A percentile compares a stretch with the other conserved stretches of the same genome.
These are phyloP conservation scores for Hypholoma sublateritium DNA, from an alignment of 768 basidiomycete genomes.

Conservation along the genomic window DNA sequence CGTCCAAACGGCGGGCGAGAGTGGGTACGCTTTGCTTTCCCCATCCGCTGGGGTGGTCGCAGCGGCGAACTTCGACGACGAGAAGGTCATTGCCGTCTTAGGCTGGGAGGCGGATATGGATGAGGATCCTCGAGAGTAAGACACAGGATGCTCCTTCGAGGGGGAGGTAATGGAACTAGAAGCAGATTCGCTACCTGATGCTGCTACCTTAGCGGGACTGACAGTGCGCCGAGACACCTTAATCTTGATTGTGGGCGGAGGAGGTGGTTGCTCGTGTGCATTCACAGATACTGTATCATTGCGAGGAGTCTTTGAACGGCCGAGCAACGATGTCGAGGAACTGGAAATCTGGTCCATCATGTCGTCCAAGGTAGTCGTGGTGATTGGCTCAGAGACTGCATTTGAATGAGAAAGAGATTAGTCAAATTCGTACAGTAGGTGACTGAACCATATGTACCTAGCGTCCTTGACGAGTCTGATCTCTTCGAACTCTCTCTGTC, in stretches of 20 bases:
- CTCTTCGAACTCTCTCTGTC: not conserved
- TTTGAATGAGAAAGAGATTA: not conserved
- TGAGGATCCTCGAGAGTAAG: not conserved
- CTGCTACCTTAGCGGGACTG: not conserved
- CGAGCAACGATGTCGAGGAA: no score
- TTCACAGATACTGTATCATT: no score
- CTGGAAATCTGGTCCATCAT: no score
- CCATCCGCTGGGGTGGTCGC: not conserved
- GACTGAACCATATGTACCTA: not conserved
- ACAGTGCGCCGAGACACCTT: not conserved
- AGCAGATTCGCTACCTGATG: not conserved
- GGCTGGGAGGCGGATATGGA: no score
- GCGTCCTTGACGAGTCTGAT: not conserved
- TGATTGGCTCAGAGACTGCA: not conserved
- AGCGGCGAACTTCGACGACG: not conserved
- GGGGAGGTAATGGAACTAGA: not conserved
- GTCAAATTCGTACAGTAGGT: not conserved
- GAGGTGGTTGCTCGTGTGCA: not conserved
- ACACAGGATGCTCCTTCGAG: not conserved
- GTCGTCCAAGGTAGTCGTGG: no score
- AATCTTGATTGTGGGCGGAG: not conserved
- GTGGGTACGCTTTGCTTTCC: not conserved
- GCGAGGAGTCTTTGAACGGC: no score
- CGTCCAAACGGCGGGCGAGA: slow-evolving; percentile 1
- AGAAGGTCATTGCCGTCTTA: not conserved